Conservation (phyloP, 129 eudicot genomes). For the Silybum marianum region DNA sequence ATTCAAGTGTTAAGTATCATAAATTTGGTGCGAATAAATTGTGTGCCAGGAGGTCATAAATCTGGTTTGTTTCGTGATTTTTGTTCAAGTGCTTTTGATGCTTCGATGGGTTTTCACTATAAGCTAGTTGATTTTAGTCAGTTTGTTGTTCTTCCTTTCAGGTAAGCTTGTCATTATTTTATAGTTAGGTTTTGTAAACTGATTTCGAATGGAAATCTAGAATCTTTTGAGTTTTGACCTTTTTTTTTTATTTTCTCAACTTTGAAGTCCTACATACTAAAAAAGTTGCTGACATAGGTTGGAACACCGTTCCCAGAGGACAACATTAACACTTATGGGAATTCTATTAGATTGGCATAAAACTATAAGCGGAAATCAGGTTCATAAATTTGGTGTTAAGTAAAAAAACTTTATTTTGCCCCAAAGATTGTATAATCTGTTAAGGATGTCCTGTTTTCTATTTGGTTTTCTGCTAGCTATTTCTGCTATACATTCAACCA, state of each 20-base stretch:
- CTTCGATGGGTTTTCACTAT: not conserved
- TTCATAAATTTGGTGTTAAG: not conserved
- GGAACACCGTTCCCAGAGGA: not conserved
- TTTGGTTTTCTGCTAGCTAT: not conserved
- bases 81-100: not conserved
- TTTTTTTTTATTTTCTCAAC: not conserved
- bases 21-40: not conserved
- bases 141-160: not conserved
- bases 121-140: not conserved
- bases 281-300: not conserved
- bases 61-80: not conserved
- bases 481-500: not conserved
- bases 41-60: not conserved
- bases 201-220: not conserved
- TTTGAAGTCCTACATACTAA: not conserved
- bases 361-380: conserved; percentile 3
- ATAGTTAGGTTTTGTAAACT: not conserved
- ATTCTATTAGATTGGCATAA: not conserved
- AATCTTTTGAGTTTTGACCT: not conserved
- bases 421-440: not conserved
- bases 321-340: not conserved
- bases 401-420: not conserved
- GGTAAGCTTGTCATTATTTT: not conserved
- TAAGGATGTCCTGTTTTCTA: not conserved
- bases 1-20: not conserved